phyloP scores from a whole-genome alignment of 768 basidiomycete genomes.

The Coprinopsis cinerea region DNA sequence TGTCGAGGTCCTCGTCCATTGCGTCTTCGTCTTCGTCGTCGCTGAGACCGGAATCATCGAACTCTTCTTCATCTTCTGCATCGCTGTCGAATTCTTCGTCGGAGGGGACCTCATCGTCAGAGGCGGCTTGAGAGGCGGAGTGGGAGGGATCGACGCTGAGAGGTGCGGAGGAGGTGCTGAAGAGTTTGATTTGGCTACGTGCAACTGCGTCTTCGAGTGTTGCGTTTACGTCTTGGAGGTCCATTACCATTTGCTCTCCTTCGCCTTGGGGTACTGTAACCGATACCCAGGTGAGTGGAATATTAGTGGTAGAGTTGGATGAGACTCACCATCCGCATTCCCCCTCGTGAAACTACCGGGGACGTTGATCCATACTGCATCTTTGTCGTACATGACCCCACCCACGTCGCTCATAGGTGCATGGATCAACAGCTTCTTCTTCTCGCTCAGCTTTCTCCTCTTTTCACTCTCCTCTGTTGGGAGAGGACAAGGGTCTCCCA shows the following conservation, averaged over 20 bases:
- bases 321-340: conserved; percentile 51
- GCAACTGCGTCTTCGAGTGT: conserved; percentile 85
- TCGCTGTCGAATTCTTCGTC: conserved; percentile 27
- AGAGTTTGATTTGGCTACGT: conserved; percentile 74
- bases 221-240: conserved; percentile 77
- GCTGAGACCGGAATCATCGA: conserved; percentile 24
- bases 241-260: conserved; percentile 97
- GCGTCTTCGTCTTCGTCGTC: conserved; percentile 24
- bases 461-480: conserved; percentile 91
- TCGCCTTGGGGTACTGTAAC: conserved; percentile 73
- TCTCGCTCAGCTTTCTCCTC: conserved; percentile 88
- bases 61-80: conserved; percentile 25
- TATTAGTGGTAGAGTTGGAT: background rate
- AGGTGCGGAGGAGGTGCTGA: conserved; percentile 73
- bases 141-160: conserved; percentile 44
- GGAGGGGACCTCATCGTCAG: conserved; percentile 21
- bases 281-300: conserved; percentile 2
- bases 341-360: conserved; percentile 88
- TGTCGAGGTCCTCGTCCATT: conserved; percentile 15
- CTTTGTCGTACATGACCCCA: conserved; percentile 95
- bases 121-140: conserved; percentile 23
- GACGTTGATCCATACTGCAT: conserved; percentile 97
- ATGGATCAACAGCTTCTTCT: conserved; percentile 86
- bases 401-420: conserved; percentile 99
- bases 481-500: conserved; percentile 94